Evolutionary conservation across 352 stramenopile genomes (phyloP).

Genomic region (Phytophthora cactorum): DNA sequence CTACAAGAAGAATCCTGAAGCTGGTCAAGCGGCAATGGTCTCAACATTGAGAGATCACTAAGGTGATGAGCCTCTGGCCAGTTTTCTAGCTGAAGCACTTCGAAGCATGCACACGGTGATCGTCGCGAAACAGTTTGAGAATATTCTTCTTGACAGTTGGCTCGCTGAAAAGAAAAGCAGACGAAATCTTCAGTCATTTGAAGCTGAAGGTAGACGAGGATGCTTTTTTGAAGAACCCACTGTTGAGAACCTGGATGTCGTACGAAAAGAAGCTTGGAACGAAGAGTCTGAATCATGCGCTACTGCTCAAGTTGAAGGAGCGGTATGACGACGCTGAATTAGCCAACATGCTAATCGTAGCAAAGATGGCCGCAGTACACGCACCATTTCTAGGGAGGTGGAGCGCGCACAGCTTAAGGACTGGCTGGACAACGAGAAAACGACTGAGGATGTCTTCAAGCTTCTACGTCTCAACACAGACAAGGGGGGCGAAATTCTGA

Average conservation of each 20-base stretch:
- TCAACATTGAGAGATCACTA: not conserved
- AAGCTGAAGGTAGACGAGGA: not conserved
- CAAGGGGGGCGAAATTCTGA: not conserved
- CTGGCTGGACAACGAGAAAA: not conserved
- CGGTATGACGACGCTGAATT: not conserved
- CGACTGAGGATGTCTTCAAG: not conserved
- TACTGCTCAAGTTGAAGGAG: not conserved
- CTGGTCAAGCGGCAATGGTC: not conserved
- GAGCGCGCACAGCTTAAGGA: not conserved
- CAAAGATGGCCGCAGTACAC: not conserved
- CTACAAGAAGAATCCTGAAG: slow-evolving; percentile 1
- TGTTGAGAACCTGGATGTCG: not conserved
- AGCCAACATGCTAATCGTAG: not conserved
- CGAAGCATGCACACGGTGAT: not conserved
- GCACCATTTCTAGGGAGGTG: not conserved
- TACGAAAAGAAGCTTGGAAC: not conserved
- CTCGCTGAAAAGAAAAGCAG: not conserved
- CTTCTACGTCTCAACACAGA: not conserved
- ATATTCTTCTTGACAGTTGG: not conserved
- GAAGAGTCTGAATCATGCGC: not conserved
- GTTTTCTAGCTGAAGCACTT: not conserved
- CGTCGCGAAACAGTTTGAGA: not conserved
- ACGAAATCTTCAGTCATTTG: not conserved
- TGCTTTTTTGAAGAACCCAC: not conserved
- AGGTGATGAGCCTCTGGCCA: not conserved